phyloP scores from a whole-genome alignment of 208 protist genomes.

The Angomonas deanei region DNA sequence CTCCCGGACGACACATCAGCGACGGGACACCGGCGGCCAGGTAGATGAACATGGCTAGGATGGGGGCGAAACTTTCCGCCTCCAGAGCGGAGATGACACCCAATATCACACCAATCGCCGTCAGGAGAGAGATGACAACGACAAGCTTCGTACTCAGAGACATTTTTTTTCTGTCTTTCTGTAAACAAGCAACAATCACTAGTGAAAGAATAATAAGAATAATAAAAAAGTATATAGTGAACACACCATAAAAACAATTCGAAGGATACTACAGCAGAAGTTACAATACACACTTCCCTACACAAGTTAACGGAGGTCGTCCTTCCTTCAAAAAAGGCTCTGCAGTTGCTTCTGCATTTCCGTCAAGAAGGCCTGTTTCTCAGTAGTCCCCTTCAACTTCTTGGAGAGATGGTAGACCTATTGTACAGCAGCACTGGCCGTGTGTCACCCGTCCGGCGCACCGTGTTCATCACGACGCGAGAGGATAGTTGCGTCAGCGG shows the following conservation, averaged over 20 bases:
- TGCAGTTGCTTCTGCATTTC: conserved; percentile 27
- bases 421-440: conserved; percentile 60
- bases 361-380: conserved; percentile 33
- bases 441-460: conserved; percentile 35
- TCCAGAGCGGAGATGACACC: background rate
- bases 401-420: conserved; percentile 38
- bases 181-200: too few relatives aligned
- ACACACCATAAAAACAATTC: too few relatives aligned
- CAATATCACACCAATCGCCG: background rate
- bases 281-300: too few relatives aligned
- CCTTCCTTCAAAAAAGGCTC: background rate
- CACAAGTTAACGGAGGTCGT: background rate
- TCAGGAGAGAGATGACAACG: conserved; percentile 18
- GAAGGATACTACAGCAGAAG: too few relatives aligned
- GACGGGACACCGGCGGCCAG: conserved; percentile 51
- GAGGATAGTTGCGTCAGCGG: conserved; percentile 69
- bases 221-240: too few relatives aligned
- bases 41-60: conserved; percentile 25
- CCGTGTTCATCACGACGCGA: conserved; percentile 37
- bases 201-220: too few relatives aligned
- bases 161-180: conserved; percentile 11
- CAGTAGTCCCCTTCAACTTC: conserved; percentile 18
- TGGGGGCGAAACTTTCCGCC: background rate
- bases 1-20: conserved; percentile 36
- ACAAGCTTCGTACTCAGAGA: conserved; percentile 10